phyloP scores from a whole-genome alignment of 2,329 filamentous ascomycete genomes.

The Blastomyces gilchristii region DNA sequence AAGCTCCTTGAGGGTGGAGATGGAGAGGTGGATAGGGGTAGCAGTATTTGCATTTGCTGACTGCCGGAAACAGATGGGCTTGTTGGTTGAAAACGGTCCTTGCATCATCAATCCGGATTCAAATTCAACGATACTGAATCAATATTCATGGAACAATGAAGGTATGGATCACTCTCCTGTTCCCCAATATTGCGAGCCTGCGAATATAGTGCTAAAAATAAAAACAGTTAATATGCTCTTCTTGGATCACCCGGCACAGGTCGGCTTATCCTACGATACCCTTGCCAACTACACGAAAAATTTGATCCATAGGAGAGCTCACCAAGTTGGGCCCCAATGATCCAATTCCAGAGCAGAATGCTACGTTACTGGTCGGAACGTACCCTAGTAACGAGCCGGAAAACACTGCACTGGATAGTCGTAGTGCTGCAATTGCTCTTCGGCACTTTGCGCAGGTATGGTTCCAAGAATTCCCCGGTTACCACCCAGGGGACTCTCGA shows the following conservation, averaged over 20 bases:
- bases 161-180: not conserved
- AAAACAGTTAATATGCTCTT: slow-evolving; percentile 51
- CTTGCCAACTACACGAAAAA: slow-evolving; percentile 31
- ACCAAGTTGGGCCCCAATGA: slow-evolving; percentile 14
- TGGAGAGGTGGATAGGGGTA: not conserved
- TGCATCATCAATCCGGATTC: slow-evolving; percentile 35
- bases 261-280: slow-evolving; percentile 48
- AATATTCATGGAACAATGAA: slow-evolving; percentile 47
- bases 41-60: not conserved
- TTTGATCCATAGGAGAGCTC: not conserved
- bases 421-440: slow-evolving; percentile 45
- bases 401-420: slow-evolving; percentile 41
- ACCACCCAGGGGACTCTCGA: slow-evolving; percentile 47
- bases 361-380: slow-evolving; percentile 41
- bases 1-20: not conserved
- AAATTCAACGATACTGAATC: slow-evolving; percentile 34
- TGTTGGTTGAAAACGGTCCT: slow-evolving; percentile 37
- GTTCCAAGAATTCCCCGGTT: slow-evolving; percentile 53
- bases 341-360: slow-evolving; percentile 37
- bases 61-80: not conserved
- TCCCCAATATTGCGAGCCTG: not conserved
- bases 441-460: slow-evolving; percentile 54
- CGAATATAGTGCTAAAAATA: not conserved
- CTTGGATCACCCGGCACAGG: slow-evolving; percentile 55
- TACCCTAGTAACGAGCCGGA: slow-evolving; percentile 38